Base-by-base conservation (phyloP, 1,284 basidiomycete genomes). In the Irpex rosettiformis region DNA sequence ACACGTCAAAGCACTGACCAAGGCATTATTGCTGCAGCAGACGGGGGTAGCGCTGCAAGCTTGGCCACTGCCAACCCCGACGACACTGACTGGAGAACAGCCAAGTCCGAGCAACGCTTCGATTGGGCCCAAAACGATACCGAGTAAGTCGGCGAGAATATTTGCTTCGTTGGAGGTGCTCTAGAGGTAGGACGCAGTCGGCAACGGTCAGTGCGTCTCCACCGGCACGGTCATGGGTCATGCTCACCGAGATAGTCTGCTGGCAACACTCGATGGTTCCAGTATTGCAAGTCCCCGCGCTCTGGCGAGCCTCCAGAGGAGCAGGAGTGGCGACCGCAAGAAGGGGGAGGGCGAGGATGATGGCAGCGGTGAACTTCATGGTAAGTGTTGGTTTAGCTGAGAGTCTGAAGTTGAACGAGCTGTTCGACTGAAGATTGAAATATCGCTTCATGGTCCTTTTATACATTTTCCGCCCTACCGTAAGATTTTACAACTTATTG, bases 241-340 rank as follows among this genome's bases (percentile, higher is more conserved):
- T 16, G 4, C 33, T 16, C 5, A 37, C 33, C 33, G 33, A 37
- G 33, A 37, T 37, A 16, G 33, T 37, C 33, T 11, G 10, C 11
- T 16, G 11, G 3, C 33, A 37, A 16, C 33, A 37, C 33, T 37
- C 33, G 33, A 37, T 8, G 1, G 33, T 37, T 37, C 33, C 33
- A 37, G 55, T 57, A 47, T 25, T 40, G 47, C 55, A 57, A 21
- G 28, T 16, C 18, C 48, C 47, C n/a, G 27, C 18, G 18, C 24
- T 11, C 30, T 25, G 47, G 47, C 33, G 55, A 7, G 21, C 47
- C 45, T 33, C 29, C 10, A 57, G 47, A 8, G 33, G 3, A 8
- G 3, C 16, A 21, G 51, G 57, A 10, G 57, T 53, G 57, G 57
- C 57, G 57, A 58, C 51, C 49, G 57, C 52, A 54, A 58, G 56